Percentiles rank a stretch among this genome's conserved stretches.
These are phyloP conservation scores for Monilinia vaccinii-corymbosi DNA, from an alignment of 2,329 filamentous ascomycete species.

Conservation along the genomic window DNA sequence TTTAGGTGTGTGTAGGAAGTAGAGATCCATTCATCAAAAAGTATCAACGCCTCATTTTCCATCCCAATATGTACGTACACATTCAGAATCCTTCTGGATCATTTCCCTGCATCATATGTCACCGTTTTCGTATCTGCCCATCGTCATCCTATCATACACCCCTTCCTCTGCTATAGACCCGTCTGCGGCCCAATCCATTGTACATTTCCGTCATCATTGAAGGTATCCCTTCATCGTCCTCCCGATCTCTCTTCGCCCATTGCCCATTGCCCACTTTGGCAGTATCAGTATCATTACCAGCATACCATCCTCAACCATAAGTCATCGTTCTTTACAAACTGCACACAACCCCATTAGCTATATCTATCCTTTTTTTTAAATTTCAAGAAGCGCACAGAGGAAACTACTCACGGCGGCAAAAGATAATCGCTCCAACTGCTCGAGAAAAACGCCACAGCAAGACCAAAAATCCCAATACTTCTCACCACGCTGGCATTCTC, in stretches of 20 bases:
- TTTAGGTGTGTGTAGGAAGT: not conserved
- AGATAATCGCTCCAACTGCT: constrained; percentile 60
- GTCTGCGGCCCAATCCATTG: not conserved
- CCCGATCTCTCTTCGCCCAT: not conserved
- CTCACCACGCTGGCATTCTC: constrained; percentile 63
- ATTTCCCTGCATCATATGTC: not conserved
- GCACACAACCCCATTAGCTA: not conserved
- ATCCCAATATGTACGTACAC: not conserved
- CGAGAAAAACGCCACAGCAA: constrained; percentile 55
- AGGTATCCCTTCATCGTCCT: not conserved
- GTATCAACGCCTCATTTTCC: constrained; percentile 6
- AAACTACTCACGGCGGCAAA: constrained; percentile 48
- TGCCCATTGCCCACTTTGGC: too few species aligned
- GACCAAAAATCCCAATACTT: constrained; percentile 59
- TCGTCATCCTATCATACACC: constrained; percentile 1
- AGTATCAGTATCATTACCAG: not conserved
- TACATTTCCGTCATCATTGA: not conserved
- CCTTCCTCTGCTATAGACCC: not conserved
- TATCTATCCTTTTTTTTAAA: not conserved
- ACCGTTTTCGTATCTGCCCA: not conserved
- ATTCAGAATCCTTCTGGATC: not conserved
- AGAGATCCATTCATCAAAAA: constrained; percentile 9
- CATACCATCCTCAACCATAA: not conserved
- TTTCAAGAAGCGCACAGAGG: not conserved
- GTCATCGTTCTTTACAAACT: not conserved